These are phyloP conservation scores for Tephrocybe rancida DNA, from an alignment of 768 basidiomycete genomes.

Conservation along the genomic window DNA sequence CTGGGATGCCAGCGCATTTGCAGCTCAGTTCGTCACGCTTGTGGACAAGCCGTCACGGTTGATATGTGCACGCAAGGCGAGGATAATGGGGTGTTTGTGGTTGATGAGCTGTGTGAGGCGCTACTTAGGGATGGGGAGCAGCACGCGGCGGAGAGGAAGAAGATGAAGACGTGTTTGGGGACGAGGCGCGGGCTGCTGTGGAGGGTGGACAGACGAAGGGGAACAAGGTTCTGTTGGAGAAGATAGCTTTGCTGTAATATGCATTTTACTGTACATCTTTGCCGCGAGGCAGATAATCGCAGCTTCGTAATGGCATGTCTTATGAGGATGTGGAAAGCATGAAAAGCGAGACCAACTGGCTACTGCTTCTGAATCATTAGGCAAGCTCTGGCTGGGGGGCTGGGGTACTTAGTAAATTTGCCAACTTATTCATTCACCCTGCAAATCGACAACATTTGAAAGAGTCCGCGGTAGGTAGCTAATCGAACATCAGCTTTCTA, in stretches of 20 bases:
- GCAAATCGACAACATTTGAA: no score
- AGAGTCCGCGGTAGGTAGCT: no score
- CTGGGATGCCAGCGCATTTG: constrained; percentile 66
- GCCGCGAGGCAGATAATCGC: no score
- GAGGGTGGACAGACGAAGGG: constrained; percentile 67
- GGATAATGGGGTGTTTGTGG: constrained; percentile 71
- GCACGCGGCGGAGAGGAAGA: constrained; percentile 37
- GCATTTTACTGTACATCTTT: no score
- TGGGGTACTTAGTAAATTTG: no score
- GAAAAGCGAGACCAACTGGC: no score
- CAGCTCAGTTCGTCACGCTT: constrained; percentile 52
- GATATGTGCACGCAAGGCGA: constrained; percentile 59
- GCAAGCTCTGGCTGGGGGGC: no score
- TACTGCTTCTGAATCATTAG: no score
- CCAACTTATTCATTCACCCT: no score
- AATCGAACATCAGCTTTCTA: no score
- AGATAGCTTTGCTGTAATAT: constrained; percentile 36
- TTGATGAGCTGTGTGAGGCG: constrained; percentile 72
- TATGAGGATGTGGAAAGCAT: no score
- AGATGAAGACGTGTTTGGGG: constrained; percentile 58
- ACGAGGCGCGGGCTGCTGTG: constrained; percentile 47
- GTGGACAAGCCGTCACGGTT: constrained; percentile 52
- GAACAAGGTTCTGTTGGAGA: constrained; percentile 68
- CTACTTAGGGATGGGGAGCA: constrained; percentile 42
- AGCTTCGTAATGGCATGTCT: no score